A percentile compares a stretch with the other conserved stretches of the same genome.
phyloP scores from a whole-genome alignment of 768 basidiomycete species.

The Naganishia antarctica region DNA sequence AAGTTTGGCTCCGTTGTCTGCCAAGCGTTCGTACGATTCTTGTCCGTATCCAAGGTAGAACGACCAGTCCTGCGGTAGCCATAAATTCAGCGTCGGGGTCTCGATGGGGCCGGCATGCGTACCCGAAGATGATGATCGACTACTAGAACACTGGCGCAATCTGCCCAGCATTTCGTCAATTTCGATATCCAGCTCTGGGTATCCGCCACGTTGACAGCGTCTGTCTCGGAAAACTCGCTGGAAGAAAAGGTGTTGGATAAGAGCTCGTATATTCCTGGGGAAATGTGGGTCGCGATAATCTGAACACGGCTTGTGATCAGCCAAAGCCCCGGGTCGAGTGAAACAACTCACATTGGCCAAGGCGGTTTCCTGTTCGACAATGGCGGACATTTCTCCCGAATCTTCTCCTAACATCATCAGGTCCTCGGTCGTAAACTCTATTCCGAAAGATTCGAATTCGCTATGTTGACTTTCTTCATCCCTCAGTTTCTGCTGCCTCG shows the following conservation, averaged over 20 bases:
- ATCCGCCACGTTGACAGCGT: constrained; percentile 34
- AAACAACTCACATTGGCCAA: constrained; percentile 55
- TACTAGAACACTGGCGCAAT: constrained; percentile 60
- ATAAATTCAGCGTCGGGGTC: not conserved
- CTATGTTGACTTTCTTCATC: constrained; percentile 71
- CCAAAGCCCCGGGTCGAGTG: not conserved
- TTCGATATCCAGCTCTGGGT: constrained; percentile 53
- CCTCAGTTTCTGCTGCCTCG: constrained; percentile 51
- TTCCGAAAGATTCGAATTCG: constrained; percentile 60
- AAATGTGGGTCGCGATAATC: constrained; percentile 56
- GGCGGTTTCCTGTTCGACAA: constrained; percentile 53
- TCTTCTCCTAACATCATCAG: constrained; percentile 58
- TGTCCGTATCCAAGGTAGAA: constrained; percentile 57
- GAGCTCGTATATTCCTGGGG: constrained; percentile 58
- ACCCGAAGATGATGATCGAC: constrained; percentile 57
- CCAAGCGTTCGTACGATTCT: constrained; percentile 59
- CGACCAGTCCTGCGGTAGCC: constrained; percentile 58
- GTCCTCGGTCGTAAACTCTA: constrained; percentile 62
- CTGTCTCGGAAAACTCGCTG: constrained; percentile 38
- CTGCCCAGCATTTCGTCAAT: constrained; percentile 70
- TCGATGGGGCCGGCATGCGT: constrained; percentile 17
- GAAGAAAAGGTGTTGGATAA: constrained; percentile 53
- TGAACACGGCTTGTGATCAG: constrained; percentile 35
- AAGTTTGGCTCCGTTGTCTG: constrained; percentile 55
- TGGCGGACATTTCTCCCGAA: constrained; percentile 39